Evolutionary conservation across 192 early-diverging fungal genomes (phyloP), one percentile per base, ranked within the genome.

Genomic region (Coemansia sp.): DNA sequence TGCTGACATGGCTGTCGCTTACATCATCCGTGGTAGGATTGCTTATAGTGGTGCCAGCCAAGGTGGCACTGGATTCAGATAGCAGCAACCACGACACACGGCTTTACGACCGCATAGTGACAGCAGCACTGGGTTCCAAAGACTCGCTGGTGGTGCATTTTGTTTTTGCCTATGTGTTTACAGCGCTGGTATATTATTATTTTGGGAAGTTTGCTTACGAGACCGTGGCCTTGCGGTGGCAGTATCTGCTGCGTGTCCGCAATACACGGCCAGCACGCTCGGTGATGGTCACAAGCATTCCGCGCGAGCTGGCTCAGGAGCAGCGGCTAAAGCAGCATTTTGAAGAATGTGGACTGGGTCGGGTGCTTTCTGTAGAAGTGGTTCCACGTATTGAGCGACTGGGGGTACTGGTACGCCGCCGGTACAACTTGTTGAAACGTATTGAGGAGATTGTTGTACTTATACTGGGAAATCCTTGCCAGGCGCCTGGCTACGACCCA

Each of bases 401-500:
- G 26, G 79, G 80, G 41, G 78, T 76, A 5, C 57, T 84, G 19
- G 81, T 89, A 12, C 72, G 83, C 28, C 67, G 79, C 36, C 70
- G 89, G 9, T 70, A 77, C n/a, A 57, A 76, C 13, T 63, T 77
- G 21, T 63, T 91, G 6, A 57, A 63, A 14, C 47, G 64, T 13
- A 68, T 89, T 19, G 89, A 91, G 57, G 57, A 57, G 18, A 76
- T 64, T 2, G 79, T 83, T 31, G 63, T 80, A 0, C 42, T 65
- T 6, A 81, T 83, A 20, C 84, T 86, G 57, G 87, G 87, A 15
- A 91, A 91, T 50, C 89, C 89, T 0, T 89, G 87, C 40, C 31
- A 43, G 6, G 80, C 84, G 19, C 62, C 61, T 5, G 79, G 61
- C 9, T 89, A 91, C 55, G 80, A 91, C 63, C 86, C 83, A n/a